Conservation (phyloP, 805 yeast species). For the Candida broadrunensis region DNA sequence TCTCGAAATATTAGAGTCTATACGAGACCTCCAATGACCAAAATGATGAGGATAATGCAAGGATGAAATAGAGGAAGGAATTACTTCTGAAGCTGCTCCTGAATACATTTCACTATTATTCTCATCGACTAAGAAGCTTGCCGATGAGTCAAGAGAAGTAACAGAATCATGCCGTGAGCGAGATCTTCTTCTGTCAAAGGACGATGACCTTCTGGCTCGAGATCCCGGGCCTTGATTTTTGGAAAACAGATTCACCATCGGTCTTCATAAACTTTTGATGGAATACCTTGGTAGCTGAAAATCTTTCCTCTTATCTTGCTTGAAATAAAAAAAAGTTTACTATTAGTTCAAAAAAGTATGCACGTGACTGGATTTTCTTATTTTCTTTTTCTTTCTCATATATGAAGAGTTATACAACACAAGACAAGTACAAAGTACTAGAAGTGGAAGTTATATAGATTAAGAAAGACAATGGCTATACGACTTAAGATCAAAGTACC, state of each 20-base stretch:
- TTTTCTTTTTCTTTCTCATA: too few species aligned
- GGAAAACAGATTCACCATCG: slow-evolving; percentile 1
- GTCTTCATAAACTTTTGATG: not conserved
- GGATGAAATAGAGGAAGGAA: slow-evolving; percentile 75
- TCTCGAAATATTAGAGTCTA: slow-evolving; percentile 16
- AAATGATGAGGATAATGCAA: slow-evolving; percentile 69
- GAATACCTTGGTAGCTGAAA: too few species aligned
- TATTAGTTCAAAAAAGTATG: too few species aligned
- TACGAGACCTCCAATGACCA: slow-evolving; percentile 18
- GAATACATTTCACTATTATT: slow-evolving; percentile 70
- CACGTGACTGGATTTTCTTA: too few species aligned
- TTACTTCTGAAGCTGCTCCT: slow-evolving; percentile 72
- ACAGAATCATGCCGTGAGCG: slow-evolving; percentile 32
- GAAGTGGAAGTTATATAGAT: too few species aligned
- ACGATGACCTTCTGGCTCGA: slow-evolving; percentile 20
- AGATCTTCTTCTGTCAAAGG: slow-evolving; percentile 16
- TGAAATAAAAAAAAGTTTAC: not conserved
- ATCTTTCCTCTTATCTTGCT: too few species aligned
- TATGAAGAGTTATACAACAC: too few species aligned
- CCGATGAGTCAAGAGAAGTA: slow-evolving; percentile 25
- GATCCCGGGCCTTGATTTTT: slow-evolving; percentile 2
- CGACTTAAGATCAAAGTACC: slow-evolving; percentile 21
- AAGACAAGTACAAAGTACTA: too few species aligned
- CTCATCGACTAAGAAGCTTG: slow-evolving; percentile 42
- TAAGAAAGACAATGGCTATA: slow-evolving; percentile 18